Base-by-base conservation (phyloP, 2,329 filamentous ascomycete genomes). In the Gnomoniopsis sp. region DNA sequence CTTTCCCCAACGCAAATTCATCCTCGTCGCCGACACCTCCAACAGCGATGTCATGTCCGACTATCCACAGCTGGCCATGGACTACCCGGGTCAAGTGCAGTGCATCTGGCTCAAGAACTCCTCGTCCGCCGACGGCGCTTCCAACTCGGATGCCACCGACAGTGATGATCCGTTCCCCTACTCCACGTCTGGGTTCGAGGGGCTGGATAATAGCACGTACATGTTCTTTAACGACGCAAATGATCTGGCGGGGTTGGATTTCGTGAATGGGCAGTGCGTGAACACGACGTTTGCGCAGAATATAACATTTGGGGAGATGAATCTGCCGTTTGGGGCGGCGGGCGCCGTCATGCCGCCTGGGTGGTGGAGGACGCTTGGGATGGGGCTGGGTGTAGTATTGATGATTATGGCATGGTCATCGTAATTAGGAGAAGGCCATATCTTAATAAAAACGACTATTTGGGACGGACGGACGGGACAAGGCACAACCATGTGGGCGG, bases 151-250 rank as follows among this genome's bases (percentile, higher is more conserved):
- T 10, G 79, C 86, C 0, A 92, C 89, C 0, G 89, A 93, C 64
- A 64, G 71, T 0, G 79, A 77, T 1, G 84, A 90, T 70, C 79
- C 81, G 62, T 91, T 92, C 71, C 89, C 90, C 0, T 93, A 93
- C 71, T 81, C 92, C 66, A 93, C 89, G 0, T 77, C 77, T 22
- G 87, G 86, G 0, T 93, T 93, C 74, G 76, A 89, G 72, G 81
- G 76, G 2, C 69, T 93, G 47, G 81, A 88, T 53, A 83, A 87
- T 69, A 77, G 77, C 34, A 82, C 77, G 63, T 93, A 91, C 74
- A 92, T 93, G 89, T 93, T 93, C 75, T 93, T 93, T 78, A 75
- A 80, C 17, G 80, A 87, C 19, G 82, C 89, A 1, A 85, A 91
- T 69, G 89, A 93, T 65, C 72, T 93, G 41, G 79, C 67, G 7